Evolutionary conservation across 1,284 basidiomycete species (phyloP).

Genomic region (Ustilago bromivora): DNA sequence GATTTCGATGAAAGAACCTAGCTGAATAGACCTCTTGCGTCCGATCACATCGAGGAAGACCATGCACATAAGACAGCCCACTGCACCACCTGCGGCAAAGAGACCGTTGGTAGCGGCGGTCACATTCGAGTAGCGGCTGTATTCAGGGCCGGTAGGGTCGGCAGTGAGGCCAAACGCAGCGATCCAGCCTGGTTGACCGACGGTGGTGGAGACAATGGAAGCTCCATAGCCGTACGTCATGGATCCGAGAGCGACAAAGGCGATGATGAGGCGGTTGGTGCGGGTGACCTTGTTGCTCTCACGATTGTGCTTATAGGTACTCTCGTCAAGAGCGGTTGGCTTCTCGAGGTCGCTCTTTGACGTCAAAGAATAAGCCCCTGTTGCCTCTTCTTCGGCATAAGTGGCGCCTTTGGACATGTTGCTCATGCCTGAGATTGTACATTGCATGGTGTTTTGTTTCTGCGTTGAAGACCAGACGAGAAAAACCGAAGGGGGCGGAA

Average conservation of each 20-base stretch:
- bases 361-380: not conserved
- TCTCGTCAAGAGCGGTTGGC: not conserved
- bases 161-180: conserved; percentile 1
- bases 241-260: not conserved
- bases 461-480: not conserved
- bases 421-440: not conserved
- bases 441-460: not conserved
- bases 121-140: conserved; percentile 3
- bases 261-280: conserved; percentile 5
- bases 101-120: not conserved
- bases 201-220: conserved; percentile 1
- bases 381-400: not conserved
- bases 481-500: not conserved
- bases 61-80: conserved; percentile 5
- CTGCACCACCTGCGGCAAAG: conserved; percentile 1
- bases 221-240: conserved; percentile 5
- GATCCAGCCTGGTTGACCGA: conserved; percentile 7
- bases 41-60: not conserved
- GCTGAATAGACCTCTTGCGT: conserved; percentile 5
- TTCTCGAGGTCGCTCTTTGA: not conserved
- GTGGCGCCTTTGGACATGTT: not conserved
- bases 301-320: not conserved
- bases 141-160: not conserved
- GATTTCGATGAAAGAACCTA: conserved; percentile 3
- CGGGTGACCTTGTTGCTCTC: conserved; percentile 5